Base-by-base conservation (phyloP, 2,329 filamentous ascomycete species). In the Scortechinia acanthostroma region DNA sequence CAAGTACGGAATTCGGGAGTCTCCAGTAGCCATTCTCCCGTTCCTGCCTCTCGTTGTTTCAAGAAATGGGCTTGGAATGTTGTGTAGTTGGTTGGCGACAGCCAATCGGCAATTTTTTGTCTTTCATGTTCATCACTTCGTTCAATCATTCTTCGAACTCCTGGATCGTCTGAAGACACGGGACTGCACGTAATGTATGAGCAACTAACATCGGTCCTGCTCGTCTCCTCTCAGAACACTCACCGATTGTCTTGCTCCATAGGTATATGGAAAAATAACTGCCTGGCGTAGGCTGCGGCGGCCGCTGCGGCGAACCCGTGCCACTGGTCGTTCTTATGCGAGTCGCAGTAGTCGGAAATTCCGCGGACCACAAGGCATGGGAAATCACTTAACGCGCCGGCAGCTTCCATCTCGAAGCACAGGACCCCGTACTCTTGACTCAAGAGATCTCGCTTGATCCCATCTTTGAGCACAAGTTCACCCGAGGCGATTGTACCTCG, bases 321-420 rank as follows among this genome's bases (percentile, higher is more conserved):
- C 25, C 25, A 40, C 17, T 19, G 10, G 17, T 40, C 35, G 17
- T 40, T 40, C 17, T 40, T 40, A 40, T 40, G 35, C 35, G 35
- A 40, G 17, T 40, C 35, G 6, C 10, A 40, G 17, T 40, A 10
- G 35, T 40, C 17, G 6, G 10, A 13, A 10, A 40, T 19, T 10
- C 35, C 35, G 10, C 35, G 35, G 17, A 40, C 20, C 10, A 40
- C 35, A 6, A 40, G 6, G 17, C 35, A 40, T 6, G 35, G 17
- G 35, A 40, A 40, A 17, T 40, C 35, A 6, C 6, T 6, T 19
- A 40, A 17, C 14, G 10, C 35, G 25, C 25, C 10, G 10, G 17
- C 6, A 6, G 10, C 35, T 19, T 40, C 35, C 35, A 19, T 40
- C 35, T 40, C 35, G 20, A 40, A 40, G 20, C 35, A 40, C 17